Base-by-base conservation (phyloP, 1,284 basidiomycete genomes). In the Ustilago cynodontis region DNA sequence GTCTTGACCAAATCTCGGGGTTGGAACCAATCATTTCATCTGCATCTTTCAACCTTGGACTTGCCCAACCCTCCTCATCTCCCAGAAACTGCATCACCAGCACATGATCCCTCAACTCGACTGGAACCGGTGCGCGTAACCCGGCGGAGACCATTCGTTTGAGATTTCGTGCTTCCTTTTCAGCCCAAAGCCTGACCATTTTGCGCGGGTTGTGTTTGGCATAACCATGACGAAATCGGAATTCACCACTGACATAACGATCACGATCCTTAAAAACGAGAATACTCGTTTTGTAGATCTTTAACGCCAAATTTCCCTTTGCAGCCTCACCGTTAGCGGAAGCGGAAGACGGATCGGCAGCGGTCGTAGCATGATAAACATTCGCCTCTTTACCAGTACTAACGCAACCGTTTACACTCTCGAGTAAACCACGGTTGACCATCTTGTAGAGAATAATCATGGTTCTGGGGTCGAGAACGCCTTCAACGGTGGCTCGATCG, bases 221-320 rank as follows among this genome's bases (percentile, higher is more conserved):
- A 86, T 99, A 99, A 8, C 96, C 96, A 72, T 93, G 90, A 41
- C 94, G 90, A 88, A 99, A 99, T 10, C 97, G 92, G 84, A 93
- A 93, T 86, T 99, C 97, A 54, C 90, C 90, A 0, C 91, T 90
- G 35, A 98, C 95, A 86, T 98, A 98, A 65, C 93, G 92, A 84
- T 97, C 94, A 13, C 97, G 91, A 81, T 98, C 94, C 86, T 98
- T 97, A 89, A 99, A 99, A 10, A 95, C 90, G 9, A 99, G 90
- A 76, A 99, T 99, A 29, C 94, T 96, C 0, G 97, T 99, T 86
- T 99, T 97, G 89, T 96, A 99, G 78, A 99, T 96, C 87, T 99
- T 99, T 73, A 99, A 89, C 0, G 96, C 82, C 14, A 82, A 57
- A 31, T 71, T 75, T 9, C 78, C 71, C n/a, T 79, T 59, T n/a